Evolutionary conservation across 2,329 filamentous ascomycete species (phyloP).

Genomic region (Dactylellina cionopaga): DNA sequence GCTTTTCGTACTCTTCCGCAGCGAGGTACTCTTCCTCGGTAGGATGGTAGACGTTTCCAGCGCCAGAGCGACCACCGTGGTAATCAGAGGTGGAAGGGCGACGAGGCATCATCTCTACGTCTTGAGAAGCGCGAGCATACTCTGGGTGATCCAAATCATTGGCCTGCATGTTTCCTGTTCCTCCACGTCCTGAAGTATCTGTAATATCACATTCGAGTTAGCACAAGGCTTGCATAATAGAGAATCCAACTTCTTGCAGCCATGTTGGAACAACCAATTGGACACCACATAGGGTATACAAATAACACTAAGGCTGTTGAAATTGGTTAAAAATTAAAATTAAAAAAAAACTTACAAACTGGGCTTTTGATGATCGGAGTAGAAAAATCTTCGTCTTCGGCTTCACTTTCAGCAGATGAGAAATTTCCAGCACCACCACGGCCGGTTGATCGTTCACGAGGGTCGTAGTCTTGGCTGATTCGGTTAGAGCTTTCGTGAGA

Average conservation of each 20-base stretch:
- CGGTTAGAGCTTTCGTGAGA: conserved; percentile 36
- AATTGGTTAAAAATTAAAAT: not conserved
- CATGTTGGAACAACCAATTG: no score
- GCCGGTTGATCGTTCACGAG: conserved; percentile 53
- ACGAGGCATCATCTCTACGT: conserved; percentile 74
- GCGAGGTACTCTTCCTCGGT: conserved; percentile 63
- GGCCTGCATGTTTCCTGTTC: conserved; percentile 81
- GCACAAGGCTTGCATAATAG: not conserved
- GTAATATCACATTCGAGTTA: conserved; percentile 8
- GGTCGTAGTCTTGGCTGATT: conserved; percentile 37
- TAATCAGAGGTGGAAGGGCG: conserved; percentile 69
- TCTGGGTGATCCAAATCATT: conserved; percentile 73
- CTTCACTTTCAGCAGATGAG: conserved; percentile 59
- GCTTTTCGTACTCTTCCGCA: conserved; percentile 56
- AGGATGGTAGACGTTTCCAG: conserved; percentile 74
- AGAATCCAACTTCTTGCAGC: conserved; percentile 9
- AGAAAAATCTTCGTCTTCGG: conserved; percentile 70
- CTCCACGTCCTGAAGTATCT: conserved; percentile 52
- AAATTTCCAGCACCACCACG: conserved; percentile 64
- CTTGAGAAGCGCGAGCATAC: conserved; percentile 80
- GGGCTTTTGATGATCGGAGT: conserved; percentile 84
- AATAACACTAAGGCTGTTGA: not conserved
- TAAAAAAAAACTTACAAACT: conserved; percentile 66
- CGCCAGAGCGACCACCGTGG: conserved; percentile 78
- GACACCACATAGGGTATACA: no score